Evolutionary conservation across 2,329 filamentous ascomycete genomes (phyloP), one percentile per base, ranked within the genome.

Genomic region (Nemania abortiva): DNA sequence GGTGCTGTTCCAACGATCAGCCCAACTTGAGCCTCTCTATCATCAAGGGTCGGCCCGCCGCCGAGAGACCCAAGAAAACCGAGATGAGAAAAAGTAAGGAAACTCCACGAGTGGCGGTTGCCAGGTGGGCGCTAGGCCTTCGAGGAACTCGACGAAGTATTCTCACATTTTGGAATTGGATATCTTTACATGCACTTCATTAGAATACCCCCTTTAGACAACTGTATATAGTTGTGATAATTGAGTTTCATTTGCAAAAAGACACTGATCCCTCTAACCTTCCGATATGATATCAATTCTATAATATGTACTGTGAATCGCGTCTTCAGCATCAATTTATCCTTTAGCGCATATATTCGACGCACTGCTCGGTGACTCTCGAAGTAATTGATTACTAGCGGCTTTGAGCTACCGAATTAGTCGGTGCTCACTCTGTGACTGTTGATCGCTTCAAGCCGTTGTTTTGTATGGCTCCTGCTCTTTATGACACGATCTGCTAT

Each of bases 1-100:
- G 59, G 67, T 78, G n/a, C 66, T 79, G 50, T 79, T 79, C 74
- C 74, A 78, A 73, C 70, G 70, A 39, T 66, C 58, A 57, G 78
- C 77, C 27, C 57, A 69, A n/a, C 73, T 78, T 42, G 68, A 73
- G 68, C 76, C 77, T 13, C 74, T 79, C 5, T 79, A 79, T 69
- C 68, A 76, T 37, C 20, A 65, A 22, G 55, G 5, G 10, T 10
- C 6, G 6, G 47, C 15, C n/a, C n/a, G n/a, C 27, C 18, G 10
- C 6, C 42, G 42, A 15, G 42, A 42, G 39, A 50, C 13, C 6
- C 47, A 20, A 11, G 20, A 24, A 22, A 52, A 27, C 10, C 49
- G 31, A 49, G 39, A 20, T 31, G 27, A 49, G 24, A 65, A 58
- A 45, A 18, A 29, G 18, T 58, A 63, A 63, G 53, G 15, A 31